Base-by-base conservation (phyloP, 805 yeast genomes). In the Jamesozyma piceae region DNA sequence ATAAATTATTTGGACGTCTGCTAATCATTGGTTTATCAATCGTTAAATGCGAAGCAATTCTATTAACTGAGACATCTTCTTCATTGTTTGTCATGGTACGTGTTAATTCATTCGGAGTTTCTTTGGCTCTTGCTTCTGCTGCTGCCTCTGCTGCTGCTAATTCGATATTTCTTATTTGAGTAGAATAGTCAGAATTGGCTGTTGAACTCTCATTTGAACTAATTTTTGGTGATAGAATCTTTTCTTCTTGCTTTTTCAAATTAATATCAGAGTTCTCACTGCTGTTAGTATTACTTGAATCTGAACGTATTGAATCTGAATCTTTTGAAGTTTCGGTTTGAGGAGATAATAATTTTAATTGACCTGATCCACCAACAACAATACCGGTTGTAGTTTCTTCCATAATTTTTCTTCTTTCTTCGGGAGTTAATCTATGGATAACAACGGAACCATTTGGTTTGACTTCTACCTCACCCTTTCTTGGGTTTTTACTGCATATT, bases 331-430 rank as follows among this genome's bases (percentile, higher is more conserved):
- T 13, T 5, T 37, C 48, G 4, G 19, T 46, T 29, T 35, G 37
- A 28, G 49, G 50, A 17, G 42, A 28, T 35, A 72, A 48, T 36
- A 75, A 58, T 39, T 74, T 76, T 41, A 80, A 63, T 42, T 80
- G 80, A 1, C 86, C 87, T 2, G 84, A 69, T 2, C 89, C 90
- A 35, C 90, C 92, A 34, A 82, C 89, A 2, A 83, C 88, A 27
- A 82, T 71, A 22, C 89, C 89, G 6, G 80, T 73, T 19, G 82
- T 80, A 44, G 63, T 68, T 60, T 59, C 61, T 38, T 53, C 63
- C 64, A 51, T 60, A 42, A 63, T 63, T 57, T 60, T 73, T 63
- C 50, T 71, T 47, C 66, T 72, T 43, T 78, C 82, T 30, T 74
- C 77, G 28, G 75, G 73, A 1, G 77, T 64, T 29, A 78, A 60